These are phyloP conservation scores for Phyllosticta capitalensis DNA, from an alignment of 2,329 filamentous ascomycete species.

Conservation along the genomic window DNA sequence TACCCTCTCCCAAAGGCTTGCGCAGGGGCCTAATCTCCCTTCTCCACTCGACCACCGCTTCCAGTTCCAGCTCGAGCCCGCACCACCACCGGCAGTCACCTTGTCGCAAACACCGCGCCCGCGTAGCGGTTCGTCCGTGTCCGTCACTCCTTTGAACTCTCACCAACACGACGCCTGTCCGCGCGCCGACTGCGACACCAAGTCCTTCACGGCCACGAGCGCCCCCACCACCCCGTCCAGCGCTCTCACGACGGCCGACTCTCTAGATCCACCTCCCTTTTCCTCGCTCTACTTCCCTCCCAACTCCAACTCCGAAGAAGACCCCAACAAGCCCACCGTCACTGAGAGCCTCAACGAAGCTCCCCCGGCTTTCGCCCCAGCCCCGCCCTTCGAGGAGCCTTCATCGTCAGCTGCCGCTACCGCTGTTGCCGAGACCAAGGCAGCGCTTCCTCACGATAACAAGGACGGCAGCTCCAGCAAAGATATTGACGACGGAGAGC, in stretches of 20 bases:
- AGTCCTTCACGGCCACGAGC: neutral
- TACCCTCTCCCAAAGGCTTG: slow-evolving; percentile 16
- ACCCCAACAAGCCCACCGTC: slow-evolving; percentile 36
- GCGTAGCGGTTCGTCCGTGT: slow-evolving; percentile 36
- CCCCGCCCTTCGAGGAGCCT: slow-evolving; percentile 41
- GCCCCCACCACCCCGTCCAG: slow-evolving; percentile 6
- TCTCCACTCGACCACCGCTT: slow-evolving; percentile 9
- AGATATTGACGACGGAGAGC: slow-evolving; percentile 70
- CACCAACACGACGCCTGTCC: slow-evolving; percentile 18
- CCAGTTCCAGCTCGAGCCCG: slow-evolving; percentile 5
- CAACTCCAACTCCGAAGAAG: slow-evolving; percentile 35
- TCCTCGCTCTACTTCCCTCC: slow-evolving; percentile 52
- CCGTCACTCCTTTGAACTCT: slow-evolving; percentile 31
- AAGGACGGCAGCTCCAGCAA: slow-evolving; percentile 66
- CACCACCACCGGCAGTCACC: slow-evolving; percentile 26
- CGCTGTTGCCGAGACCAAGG: slow-evolving; percentile 64
- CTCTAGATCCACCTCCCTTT: slow-evolving; percentile 51
- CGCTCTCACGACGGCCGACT: slow-evolving; percentile 39
- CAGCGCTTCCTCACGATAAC: slow-evolving; percentile 69
- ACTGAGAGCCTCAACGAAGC: slow-evolving; percentile 23
- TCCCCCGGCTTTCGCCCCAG: slow-evolving; percentile 43
- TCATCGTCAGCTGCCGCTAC: slow-evolving; percentile 38
- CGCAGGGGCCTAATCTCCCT: slow-evolving; percentile 10
- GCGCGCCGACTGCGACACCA: slow-evolving; percentile 10
- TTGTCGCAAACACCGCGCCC: slow-evolving; percentile 36